Percentiles rank a stretch among this genome's conserved stretches.
Evolutionary conservation across 2,329 filamentous ascomycete species (phyloP).

Genomic region (Neonectria faginata): DNA sequence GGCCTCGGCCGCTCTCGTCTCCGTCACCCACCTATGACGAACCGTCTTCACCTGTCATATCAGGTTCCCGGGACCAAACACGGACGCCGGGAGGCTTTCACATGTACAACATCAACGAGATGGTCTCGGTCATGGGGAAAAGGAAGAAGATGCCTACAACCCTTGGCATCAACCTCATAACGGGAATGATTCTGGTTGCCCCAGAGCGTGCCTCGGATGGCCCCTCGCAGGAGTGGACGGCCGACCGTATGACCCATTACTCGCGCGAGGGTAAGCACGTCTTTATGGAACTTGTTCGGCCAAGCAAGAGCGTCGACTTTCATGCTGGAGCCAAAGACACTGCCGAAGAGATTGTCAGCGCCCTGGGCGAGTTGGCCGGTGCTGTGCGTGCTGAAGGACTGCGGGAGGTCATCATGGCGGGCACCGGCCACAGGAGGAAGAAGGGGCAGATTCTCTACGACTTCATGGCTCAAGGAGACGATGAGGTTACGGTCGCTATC

Average conservation of each 20-base stretch:
- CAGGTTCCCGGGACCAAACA: conserved; percentile 55
- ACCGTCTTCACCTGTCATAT: conserved; percentile 36
- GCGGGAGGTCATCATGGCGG: conserved; percentile 86
- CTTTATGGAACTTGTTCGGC: conserved; percentile 90
- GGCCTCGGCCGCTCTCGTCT: conserved; percentile 44
- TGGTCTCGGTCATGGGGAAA: conserved; percentile 96
- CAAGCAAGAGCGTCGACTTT: conserved; percentile 95
- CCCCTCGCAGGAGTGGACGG: conserved; percentile 90
- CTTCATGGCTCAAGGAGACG: conserved; percentile 95
- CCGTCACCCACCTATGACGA: conserved; percentile 42
- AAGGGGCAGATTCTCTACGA: conserved; percentile 92
- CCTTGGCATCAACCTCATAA: conserved; percentile 89
- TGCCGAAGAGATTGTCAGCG: conserved; percentile 89
- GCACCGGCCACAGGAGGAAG: conserved; percentile 84
- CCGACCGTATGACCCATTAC: conserved; percentile 96
- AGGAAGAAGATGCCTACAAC: conserved; percentile 99
- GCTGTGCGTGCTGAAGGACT: conserved; percentile 85
- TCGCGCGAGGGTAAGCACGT: conserved; percentile 98
- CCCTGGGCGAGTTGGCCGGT: conserved; percentile 89
- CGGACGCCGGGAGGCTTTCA: conserved; percentile 84
- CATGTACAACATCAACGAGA: conserved; percentile 97
- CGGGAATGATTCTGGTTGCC: conserved; percentile 89
- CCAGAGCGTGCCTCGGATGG: conserved; percentile 87
- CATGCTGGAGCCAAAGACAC: conserved; percentile 98
- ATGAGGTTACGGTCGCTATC: conserved; percentile 91